Conservation (phyloP, 495 filamentous ascomycete species). For the Xylona heveae region DNA sequence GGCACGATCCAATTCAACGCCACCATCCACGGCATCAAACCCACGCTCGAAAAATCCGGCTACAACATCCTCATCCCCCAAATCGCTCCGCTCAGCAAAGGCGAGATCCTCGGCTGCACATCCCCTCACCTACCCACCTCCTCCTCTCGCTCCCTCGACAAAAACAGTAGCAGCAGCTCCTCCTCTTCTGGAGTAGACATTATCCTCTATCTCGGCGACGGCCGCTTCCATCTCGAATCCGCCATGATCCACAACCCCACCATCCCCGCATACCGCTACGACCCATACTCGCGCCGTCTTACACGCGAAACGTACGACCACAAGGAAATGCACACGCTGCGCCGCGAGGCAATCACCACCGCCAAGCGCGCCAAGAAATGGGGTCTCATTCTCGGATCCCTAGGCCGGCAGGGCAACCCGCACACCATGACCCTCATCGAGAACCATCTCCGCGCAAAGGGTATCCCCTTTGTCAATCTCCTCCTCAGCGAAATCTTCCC, state of each 20-base stretch:
- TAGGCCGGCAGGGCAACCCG: constrained; percentile 89
- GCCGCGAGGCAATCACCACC: constrained; percentile 49
- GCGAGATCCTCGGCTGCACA: constrained; percentile 92
- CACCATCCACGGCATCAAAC: constrained; percentile 64
- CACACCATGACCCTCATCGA: constrained; percentile 80
- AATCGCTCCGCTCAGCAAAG: constrained; percentile 75
- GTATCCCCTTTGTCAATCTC: constrained; percentile 61
- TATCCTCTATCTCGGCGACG: constrained; percentile 86
- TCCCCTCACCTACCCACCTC: constrained; percentile 43
- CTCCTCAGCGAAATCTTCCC: constrained; percentile 90
- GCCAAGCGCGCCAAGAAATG: constrained; percentile 65
- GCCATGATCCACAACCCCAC: constrained; percentile 96
- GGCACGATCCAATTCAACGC: constrained; percentile 99
- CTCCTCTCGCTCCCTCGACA: constrained; percentile 7
- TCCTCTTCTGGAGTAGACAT: too few species aligned
- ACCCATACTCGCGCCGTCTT: constrained; percentile 82
- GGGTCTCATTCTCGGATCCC: constrained; percentile 82
- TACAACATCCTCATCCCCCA: constrained; percentile 75
- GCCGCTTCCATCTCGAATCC: constrained; percentile 89
- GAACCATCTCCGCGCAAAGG: constrained; percentile 38
- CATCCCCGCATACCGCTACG: constrained; percentile 85
- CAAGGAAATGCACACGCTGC: constrained; percentile 64
- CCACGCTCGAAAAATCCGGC: constrained; percentile 56
- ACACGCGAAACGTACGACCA: constrained; percentile 82
- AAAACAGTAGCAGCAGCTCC: constrained; percentile 19